These are phyloP conservation scores for Venturia effusa DNA, from an alignment of 2,329 filamentous ascomycete genomes.

Conservation along the genomic window DNA sequence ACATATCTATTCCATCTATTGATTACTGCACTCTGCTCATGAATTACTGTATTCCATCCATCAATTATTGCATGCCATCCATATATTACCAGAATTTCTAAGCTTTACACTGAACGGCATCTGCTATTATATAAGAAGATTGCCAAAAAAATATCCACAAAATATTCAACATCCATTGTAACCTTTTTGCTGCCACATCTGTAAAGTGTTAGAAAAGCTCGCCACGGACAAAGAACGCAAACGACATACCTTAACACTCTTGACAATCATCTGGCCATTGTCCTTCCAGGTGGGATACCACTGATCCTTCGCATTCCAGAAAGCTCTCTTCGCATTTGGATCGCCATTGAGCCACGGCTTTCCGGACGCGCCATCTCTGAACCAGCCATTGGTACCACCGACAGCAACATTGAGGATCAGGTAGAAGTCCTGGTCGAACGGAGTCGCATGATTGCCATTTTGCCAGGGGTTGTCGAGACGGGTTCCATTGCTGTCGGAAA, in stretches of 20 bases:
- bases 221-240: constrained; percentile 29
- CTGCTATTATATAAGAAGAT: too few relatives aligned
- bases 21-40: background rate
- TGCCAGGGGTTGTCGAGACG: constrained; percentile 54
- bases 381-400: constrained; percentile 75
- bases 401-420: constrained; percentile 67
- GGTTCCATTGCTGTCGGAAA: constrained; percentile 54
- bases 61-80: too few relatives aligned
- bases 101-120: too few relatives aligned
- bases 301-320: constrained; percentile 55
- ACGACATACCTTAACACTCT: constrained; percentile 59
- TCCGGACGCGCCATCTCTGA: constrained; percentile 55
- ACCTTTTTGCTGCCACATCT: constrained; percentile 38
- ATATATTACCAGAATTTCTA: too few relatives aligned
- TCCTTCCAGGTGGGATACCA: constrained; percentile 65
- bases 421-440: constrained; percentile 68
- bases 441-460: constrained; percentile 51
- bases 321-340: constrained; percentile 58
- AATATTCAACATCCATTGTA: constrained; percentile 33
- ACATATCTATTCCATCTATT: background rate
- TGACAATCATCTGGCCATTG: constrained; percentile 53
- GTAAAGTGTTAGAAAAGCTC: background rate
- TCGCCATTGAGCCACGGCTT: constrained; percentile 74
- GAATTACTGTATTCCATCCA: too few relatives aligned
- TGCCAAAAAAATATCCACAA: background rate